Percentiles rank a stretch among this genome's conserved stretches.
phyloP scores from a whole-genome alignment of 1,284 basidiomycete species.

The Ceratobasidium sp. region DNA sequence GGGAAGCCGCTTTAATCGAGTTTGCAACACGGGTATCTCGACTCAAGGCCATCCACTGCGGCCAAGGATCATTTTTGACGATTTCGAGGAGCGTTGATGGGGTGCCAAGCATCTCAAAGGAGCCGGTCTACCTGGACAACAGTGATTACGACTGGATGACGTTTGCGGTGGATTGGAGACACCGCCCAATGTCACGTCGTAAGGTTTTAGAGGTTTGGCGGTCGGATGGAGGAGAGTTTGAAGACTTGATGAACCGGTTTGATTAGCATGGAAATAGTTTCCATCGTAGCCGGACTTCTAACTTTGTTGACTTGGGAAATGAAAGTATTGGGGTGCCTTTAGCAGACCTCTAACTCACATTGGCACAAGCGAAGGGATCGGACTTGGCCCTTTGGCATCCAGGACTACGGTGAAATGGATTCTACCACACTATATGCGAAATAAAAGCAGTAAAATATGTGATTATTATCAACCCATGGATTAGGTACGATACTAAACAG shows the following conservation, averaged over 20 bases:
- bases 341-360: too few species aligned
- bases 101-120: neutral
- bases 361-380: too few species aligned
- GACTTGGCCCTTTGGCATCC: too few species aligned
- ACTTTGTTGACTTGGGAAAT: too few species aligned
- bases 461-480: too few species aligned
- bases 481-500: too few species aligned
- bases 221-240: neutral
- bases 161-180: conserved; percentile 31
- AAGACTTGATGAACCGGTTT: neutral
- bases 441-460: too few species aligned
- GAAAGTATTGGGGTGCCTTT: too few species aligned
- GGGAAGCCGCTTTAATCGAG: neutral
- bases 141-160: conserved; percentile 23
- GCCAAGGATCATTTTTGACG: neutral
- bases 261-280: neutral
- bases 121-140: conserved; percentile 2
- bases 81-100: neutral
- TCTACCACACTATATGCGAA: too few species aligned
- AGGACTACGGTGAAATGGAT: too few species aligned
- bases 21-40: conserved; percentile 13
- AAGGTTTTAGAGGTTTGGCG: neutral
- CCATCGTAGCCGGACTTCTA: too few species aligned
- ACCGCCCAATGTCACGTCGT: conserved; percentile 17
- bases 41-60: conserved; percentile 3